Conservation (phyloP, 208 protist genomes). For the Porcisia hertigi region DNA sequence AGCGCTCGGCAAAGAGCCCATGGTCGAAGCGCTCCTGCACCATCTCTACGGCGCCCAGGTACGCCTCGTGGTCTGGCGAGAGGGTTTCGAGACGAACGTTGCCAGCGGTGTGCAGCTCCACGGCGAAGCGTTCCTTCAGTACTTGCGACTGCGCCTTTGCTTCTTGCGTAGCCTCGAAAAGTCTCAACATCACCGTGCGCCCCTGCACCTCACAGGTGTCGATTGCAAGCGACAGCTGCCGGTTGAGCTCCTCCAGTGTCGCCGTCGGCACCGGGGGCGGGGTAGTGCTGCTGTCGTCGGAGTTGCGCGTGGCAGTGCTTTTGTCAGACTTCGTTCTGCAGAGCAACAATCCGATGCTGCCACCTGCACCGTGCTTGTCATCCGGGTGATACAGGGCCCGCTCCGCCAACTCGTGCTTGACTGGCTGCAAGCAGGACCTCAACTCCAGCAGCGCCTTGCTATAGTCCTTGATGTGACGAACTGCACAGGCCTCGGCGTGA, state of each 20-base stretch:
- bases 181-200: slow-evolving; percentile 37
- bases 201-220: slow-evolving; percentile 69
- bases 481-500: slow-evolving; percentile 25
- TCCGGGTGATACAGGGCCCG: slow-evolving; percentile 29
- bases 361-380: neutral
- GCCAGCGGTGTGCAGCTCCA: slow-evolving; percentile 90
- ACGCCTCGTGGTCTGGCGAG: slow-evolving; percentile 52
- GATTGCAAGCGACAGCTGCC: slow-evolving; percentile 50
- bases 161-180: slow-evolving; percentile 36
- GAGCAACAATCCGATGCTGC: slow-evolving; percentile 7
- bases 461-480: slow-evolving; percentile 21
- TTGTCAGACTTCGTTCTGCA: neutral
- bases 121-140: slow-evolving; percentile 58
- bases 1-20: slow-evolving; percentile 43
- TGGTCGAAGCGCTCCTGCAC: slow-evolving; percentile 67
- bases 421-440: slow-evolving; percentile 32
- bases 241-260: slow-evolving; percentile 28
- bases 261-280: slow-evolving; percentile 3
- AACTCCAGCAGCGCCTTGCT: slow-evolving; percentile 30
- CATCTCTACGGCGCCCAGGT: slow-evolving; percentile 61
- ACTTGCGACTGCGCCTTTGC: slow-evolving; percentile 29
- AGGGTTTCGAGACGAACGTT: slow-evolving; percentile 90
- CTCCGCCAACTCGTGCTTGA: slow-evolving; percentile 40
- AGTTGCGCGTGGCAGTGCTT: neutral
- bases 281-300: neutral